Evolutionary conservation across 306 rosid genomes (phyloP).

Genomic region (Pueraria montana): DNA sequence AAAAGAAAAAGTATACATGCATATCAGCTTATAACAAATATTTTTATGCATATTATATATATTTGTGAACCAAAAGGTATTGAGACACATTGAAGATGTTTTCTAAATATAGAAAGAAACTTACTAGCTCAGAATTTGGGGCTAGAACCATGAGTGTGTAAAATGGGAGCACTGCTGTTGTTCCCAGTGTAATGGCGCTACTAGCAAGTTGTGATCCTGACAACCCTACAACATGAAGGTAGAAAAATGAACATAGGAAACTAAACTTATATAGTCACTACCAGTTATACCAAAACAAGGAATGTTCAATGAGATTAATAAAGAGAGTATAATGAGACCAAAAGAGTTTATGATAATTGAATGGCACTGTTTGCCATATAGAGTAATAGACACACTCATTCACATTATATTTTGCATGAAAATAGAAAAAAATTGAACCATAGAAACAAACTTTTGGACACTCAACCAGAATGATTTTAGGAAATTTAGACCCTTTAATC

Average conservation of each 20-base stretch:
- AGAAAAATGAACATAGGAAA: conserved; percentile 33
- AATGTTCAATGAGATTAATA: conserved; percentile 13
- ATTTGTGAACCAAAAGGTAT: neutral
- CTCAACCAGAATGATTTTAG: neutral
- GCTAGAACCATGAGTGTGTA: conserved; percentile 90
- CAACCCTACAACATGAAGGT: conserved; percentile 63
- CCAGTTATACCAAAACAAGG: neutral
- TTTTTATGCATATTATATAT: conserved; percentile 17
- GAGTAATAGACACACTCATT: neutral
- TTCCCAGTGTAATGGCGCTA: conserved; percentile 79
- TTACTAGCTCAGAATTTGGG: conserved; percentile 81
- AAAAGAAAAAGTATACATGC: neutral
- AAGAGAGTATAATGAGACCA: neutral
- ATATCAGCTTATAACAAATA: conserved; percentile 10
- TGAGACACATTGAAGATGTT: conserved; percentile 3
- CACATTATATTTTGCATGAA: neutral
- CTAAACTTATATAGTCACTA: neutral
- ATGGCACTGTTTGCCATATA: neutral
- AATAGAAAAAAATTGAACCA: neutral
- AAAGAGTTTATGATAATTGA: neutral
- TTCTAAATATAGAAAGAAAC: conserved; percentile 38
- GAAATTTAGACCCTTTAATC: neutral
- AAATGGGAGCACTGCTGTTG: conserved; percentile 87
- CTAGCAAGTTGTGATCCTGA: conserved; percentile 75
- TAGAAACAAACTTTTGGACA: neutral